Evolutionary conservation across 768 basidiomycete genomes (phyloP), one percentile per base, ranked within the genome.

Genomic region (Leccinum barrowsii): DNA sequence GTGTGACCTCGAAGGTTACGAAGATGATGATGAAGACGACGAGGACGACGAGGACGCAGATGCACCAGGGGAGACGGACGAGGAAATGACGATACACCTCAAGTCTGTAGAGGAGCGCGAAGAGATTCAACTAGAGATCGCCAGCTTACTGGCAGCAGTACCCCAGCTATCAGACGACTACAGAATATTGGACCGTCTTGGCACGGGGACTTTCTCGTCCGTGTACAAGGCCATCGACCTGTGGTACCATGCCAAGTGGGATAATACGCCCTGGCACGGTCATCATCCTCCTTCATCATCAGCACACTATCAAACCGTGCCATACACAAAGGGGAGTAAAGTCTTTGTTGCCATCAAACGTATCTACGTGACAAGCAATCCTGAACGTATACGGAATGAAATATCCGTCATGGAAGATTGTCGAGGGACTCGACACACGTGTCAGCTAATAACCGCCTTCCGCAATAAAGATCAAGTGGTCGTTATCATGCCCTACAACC

Each of bases 201-300:
- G 97, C 13, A 98, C 95, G 55, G 96, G 96, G 15, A 99, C 96
- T 1, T 99, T 99, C 75, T 98, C 96, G 0, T 94, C 94, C 10
- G 97, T 99, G n/a, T 99, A 98, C 81, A 97, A 98, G 67, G 97
- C 95, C 0, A 73, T 95, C 62, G 97, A 99, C 72, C 66, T 89
- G 15, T 74, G 80, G 58, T 84, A 89, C 66, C 84, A 92, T 64
- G 75, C 80, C 51, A 88, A 89, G 54, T 92, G 85, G 86, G 82
- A 90, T 70, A 92, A 93, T 65, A 63, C 72, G 5, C 78, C 83
- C 12, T 93, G 91, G 91, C 83, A 84, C 32, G 87, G 87, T 1
- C 72, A 75, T 49, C 88, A 89, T 65, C 81, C 83, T 1, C 74
- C 79, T 2, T 69, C 74, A 7, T 90, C 87, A 24, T 86, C 85